Conservation (phyloP, 164 flowering plant genomes). For the Chimonanthus praecox region DNA sequence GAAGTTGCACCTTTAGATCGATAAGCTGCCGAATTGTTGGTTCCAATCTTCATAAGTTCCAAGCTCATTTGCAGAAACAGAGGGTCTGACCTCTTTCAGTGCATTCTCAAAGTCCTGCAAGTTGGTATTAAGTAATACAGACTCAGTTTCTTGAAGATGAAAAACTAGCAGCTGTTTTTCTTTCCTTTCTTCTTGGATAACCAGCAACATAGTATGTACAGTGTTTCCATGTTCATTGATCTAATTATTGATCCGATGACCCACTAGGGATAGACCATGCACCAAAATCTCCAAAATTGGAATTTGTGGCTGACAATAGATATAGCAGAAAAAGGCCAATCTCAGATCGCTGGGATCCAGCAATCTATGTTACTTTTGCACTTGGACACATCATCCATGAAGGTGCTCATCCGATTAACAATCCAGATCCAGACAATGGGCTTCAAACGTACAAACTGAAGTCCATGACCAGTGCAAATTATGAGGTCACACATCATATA, state of each 20-base stretch:
- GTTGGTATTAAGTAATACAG: neutral
- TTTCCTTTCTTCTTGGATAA: too few species aligned
- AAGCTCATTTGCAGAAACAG: slow-evolving; percentile 80
- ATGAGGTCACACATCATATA: neutral
- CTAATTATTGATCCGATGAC: neutral
- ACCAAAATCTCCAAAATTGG: neutral
- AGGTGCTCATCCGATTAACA: neutral
- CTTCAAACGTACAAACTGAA: neutral
- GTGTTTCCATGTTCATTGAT: neutral
- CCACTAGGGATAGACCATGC: neutral
- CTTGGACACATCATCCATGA: neutral
- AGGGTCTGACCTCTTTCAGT: slow-evolving; percentile 88
- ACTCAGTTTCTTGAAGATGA: neutral
- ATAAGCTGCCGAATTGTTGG: slow-evolving; percentile 88
- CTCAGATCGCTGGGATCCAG: neutral
- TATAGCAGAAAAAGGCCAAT: too few species aligned
- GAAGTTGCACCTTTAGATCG: slow-evolving; percentile 19
- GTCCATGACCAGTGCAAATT: neutral
- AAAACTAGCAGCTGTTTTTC: neutral
- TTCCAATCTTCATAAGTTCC: slow-evolving; percentile 88
- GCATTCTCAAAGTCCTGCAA: slow-evolving; percentile 77
- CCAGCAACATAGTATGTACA: neutral
- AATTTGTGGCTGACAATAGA: too few species aligned
- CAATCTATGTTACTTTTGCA: neutral
- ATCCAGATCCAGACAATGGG: neutral